Conservation (phyloP, 2,329 filamentous ascomycete species). For the Madurella fahalii region DNA sequence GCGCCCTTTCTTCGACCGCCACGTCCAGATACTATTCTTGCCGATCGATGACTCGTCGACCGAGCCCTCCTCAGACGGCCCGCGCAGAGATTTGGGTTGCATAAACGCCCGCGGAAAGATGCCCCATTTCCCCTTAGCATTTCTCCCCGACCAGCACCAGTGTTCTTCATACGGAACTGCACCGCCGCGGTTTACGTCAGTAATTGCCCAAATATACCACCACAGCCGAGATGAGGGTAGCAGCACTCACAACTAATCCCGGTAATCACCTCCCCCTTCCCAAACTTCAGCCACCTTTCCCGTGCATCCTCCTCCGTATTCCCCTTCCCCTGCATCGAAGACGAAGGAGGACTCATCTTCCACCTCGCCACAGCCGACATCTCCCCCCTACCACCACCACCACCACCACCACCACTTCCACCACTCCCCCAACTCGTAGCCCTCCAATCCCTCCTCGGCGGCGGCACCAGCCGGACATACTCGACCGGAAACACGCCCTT, state of each 20-base stretch:
- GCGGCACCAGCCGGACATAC: slow-evolving; percentile 43
- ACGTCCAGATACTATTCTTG: slow-evolving; percentile 9
- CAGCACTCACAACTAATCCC: slow-evolving; percentile 55
- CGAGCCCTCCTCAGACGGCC: slow-evolving; percentile 22
- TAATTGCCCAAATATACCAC: not conserved
- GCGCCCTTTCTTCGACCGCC: not conserved
- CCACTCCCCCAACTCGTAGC: not conserved
- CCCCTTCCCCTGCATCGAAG: not conserved
- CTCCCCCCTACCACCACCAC: not conserved
- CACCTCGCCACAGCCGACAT: not conserved
- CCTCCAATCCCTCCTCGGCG: slow-evolving; percentile 21
- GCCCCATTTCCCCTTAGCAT: slow-evolving; percentile 49
- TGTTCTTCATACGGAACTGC: slow-evolving; percentile 39
- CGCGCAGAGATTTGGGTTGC: slow-evolving; percentile 29
- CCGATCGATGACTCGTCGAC: not conserved
- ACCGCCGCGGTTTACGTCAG: no score
- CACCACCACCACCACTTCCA: not conserved
- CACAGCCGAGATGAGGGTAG: not conserved
- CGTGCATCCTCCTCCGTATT: slow-evolving; percentile 6
- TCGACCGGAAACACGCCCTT: slow-evolving; percentile 48
- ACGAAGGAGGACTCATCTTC: not conserved
- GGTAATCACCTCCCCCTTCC: slow-evolving; percentile 61
- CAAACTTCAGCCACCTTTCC: slow-evolving; percentile 53
- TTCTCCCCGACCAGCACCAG: slow-evolving; percentile 55
- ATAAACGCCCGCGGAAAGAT: slow-evolving; percentile 51